Evolutionary conservation across 192 early-diverging fungal genomes (phyloP).

Genomic region (Allomyces macrogynus): DNA sequence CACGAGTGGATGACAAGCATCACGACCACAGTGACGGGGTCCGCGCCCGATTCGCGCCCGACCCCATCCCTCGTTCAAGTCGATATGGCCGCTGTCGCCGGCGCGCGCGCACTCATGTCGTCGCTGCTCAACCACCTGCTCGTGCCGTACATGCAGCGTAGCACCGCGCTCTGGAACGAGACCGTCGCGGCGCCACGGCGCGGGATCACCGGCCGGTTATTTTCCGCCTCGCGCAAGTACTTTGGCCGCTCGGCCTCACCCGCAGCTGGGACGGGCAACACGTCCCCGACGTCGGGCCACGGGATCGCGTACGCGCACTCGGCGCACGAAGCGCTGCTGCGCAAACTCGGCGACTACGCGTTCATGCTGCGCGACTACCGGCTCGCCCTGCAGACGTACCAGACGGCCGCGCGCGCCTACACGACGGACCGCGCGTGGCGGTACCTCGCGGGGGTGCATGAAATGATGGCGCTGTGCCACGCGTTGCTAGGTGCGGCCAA

Average conservation of each 20-base stretch:
- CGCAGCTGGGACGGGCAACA: slow-evolving; percentile 6
- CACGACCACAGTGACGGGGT: too few species aligned
- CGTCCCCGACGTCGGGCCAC: slow-evolving; percentile 2
- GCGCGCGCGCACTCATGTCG: neutral
- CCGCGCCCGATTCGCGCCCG: too few species aligned
- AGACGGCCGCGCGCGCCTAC: slow-evolving; percentile 72
- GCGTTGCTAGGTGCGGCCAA: neutral
- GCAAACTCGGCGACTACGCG: slow-evolving; percentile 82
- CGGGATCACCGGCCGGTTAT: slow-evolving; percentile 73
- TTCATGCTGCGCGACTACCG: slow-evolving; percentile 92
- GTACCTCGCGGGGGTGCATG: slow-evolving; percentile 49
- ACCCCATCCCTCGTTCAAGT: neutral
- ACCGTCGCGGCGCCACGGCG: slow-evolving; percentile 70
- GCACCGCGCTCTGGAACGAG: slow-evolving; percentile 72
- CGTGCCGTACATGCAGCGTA: slow-evolving; percentile 73
- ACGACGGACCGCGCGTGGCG: slow-evolving; percentile 53
- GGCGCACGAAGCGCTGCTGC: slow-evolving; percentile 78
- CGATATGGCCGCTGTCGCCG: neutral
- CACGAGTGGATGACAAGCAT: too few species aligned
- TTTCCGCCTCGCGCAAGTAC: slow-evolving; percentile 61
- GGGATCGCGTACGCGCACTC: slow-evolving; percentile 31
- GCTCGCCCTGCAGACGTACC: slow-evolving; percentile 75
- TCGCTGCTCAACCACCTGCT: slow-evolving; percentile 11
- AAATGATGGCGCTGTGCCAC: neutral
- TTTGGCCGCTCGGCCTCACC: slow-evolving; percentile 42